Conservation (phyloP, 345 rosid species). For the Citrus sinensis region DNA sequence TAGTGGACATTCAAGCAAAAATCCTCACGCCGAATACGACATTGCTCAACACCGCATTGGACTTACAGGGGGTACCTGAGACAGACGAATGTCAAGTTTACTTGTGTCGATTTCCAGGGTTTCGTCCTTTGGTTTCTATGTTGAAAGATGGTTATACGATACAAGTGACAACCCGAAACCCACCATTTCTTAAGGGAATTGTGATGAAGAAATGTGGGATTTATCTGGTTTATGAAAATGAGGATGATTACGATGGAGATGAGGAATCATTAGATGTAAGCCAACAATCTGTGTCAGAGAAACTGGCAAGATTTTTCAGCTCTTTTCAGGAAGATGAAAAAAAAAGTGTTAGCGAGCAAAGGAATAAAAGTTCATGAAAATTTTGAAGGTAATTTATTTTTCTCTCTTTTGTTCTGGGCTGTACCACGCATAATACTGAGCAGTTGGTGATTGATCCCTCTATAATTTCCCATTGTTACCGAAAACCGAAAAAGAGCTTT, state of each 20-base stretch:
- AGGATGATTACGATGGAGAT: constrained; percentile 42
- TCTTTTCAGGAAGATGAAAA: constrained; percentile 14
- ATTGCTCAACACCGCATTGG: constrained; percentile 2
- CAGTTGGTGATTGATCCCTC: too few relatives aligned
- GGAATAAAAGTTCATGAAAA: too few relatives aligned
- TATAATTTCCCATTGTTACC: not conserved
- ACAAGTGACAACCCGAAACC: constrained; percentile 22
- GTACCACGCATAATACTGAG: too few relatives aligned
- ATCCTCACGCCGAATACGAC: constrained; percentile 17
- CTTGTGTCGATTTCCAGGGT: constrained; percentile 42
- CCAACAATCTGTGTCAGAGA: constrained; percentile 38
- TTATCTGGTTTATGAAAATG: constrained; percentile 37
- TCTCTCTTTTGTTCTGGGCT: not conserved
- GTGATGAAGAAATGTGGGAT: constrained; percentile 43
- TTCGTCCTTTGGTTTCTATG: constrained; percentile 27
- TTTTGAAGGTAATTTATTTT: not conserved
- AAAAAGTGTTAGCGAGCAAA: not conserved
- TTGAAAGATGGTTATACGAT: constrained; percentile 37
- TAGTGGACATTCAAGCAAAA: constrained; percentile 38
- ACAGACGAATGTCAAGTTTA: constrained; percentile 45
- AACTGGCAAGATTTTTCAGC: constrained; percentile 35
- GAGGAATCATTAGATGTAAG: constrained; percentile 38
- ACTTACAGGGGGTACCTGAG: constrained; percentile 46
- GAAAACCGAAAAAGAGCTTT: not conserved
- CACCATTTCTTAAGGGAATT: constrained; percentile 24